Evolutionary conservation across 225 moss, liverwort and hornwort species (phyloP).

Genomic region (Sphagnum tenellum): DNA sequence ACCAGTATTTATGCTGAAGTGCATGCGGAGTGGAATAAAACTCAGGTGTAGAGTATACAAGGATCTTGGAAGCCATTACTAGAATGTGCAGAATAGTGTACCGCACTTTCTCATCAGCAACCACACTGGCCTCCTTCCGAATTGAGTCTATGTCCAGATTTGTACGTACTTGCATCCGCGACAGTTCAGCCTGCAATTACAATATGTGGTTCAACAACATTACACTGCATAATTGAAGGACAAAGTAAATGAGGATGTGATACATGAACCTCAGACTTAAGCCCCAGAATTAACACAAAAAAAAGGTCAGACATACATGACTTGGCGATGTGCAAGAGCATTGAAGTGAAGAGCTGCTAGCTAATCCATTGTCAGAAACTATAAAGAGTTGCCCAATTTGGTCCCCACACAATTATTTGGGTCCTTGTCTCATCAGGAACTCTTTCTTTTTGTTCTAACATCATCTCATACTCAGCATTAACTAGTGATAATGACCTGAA

Average conservation of each 20-base stretch:
- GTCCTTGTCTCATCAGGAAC: no score
- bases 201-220: not conserved
- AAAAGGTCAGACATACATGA: not conserved
- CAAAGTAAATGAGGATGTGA: no score
- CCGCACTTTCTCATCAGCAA: constrained; percentile 77
- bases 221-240: no score
- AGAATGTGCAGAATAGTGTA: constrained; percentile 13
- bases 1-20: no score
- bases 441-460: not conserved
- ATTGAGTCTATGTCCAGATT: constrained; percentile 52
- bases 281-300: no score
- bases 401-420: no score
- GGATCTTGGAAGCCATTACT: no score
- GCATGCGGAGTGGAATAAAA: no score
- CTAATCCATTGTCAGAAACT: no score
- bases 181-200: constrained; percentile 41
- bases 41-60: no score
- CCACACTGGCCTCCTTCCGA: constrained; percentile 29
- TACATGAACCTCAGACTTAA: no score
- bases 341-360: not conserved
- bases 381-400: no score
- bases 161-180: constrained; percentile 38
- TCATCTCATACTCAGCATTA: not conserved
- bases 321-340: not conserved
- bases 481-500: constrained; percentile 38